Evolutionary conservation across 148 eudicot species (phyloP).

Genomic region (Polygonum maritimum): DNA sequence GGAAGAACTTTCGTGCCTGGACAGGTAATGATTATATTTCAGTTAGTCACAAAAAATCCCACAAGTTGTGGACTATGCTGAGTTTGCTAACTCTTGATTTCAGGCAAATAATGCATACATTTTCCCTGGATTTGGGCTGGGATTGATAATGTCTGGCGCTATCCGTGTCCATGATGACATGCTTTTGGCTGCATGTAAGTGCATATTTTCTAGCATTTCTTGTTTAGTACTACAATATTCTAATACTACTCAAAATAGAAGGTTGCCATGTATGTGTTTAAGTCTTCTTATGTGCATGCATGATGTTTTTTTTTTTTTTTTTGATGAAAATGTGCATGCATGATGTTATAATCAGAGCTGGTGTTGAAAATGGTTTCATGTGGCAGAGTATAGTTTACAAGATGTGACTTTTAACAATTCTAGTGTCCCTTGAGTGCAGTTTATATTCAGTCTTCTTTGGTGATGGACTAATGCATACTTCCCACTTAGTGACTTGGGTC

Average conservation of each 20-base stretch:
- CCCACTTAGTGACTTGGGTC: too few species aligned
- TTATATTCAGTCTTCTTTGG: background rate
- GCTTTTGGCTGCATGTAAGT: constrained; percentile 98
- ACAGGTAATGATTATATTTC: constrained; percentile 42
- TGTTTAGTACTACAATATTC: background rate
- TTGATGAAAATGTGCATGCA: too few species aligned
- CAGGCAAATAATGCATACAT: constrained; percentile 97
- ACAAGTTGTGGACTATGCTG: background rate
- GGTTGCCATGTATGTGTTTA: background rate
- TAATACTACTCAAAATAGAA: background rate
- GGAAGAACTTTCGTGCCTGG: constrained; percentile 65
- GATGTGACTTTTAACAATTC: background rate
- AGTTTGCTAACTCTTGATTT: constrained; percentile 13
- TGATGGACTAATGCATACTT: background rate
- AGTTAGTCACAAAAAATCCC: background rate
- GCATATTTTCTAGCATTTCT: background rate
- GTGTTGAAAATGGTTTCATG: background rate
- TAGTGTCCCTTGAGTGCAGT: background rate
- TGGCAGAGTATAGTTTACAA: background rate
- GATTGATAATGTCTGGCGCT: constrained; percentile 91
- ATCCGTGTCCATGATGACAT: constrained; percentile 97
- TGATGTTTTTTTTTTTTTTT: too few species aligned
- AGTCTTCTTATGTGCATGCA: too few species aligned
- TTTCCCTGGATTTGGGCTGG: constrained; percentile 94
- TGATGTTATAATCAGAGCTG: too few species aligned